These are phyloP conservation scores for Rhizopogon hawkerae DNA, from an alignment of 1,284 basidiomycete species.

Conservation along the genomic window DNA sequence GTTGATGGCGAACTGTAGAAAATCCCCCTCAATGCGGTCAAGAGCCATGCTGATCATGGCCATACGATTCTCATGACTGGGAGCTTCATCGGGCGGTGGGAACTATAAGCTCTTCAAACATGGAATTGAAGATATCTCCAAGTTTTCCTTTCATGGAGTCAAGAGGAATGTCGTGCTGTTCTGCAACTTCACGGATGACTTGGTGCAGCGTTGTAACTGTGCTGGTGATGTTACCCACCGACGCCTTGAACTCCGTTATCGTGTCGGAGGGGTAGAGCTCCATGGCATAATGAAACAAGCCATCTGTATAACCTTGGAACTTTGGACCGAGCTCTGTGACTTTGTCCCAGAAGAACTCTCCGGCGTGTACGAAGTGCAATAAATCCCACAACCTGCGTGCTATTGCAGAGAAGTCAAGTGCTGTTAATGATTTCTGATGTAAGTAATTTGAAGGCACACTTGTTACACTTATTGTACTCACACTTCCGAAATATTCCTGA, in stretches of 20 bases:
- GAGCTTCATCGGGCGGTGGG: constrained; percentile 18
- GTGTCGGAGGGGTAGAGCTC: not conserved
- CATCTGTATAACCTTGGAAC: not conserved
- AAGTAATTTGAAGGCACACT: too few species aligned
- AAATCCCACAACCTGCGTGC: too few species aligned
- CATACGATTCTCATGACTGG: constrained; percentile 14
- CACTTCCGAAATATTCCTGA: too few species aligned
- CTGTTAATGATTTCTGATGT: too few species aligned
- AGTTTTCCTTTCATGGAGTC: not conserved
- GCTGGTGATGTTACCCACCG: not conserved
- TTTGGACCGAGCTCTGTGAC: not conserved
- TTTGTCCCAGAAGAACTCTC: constrained; percentile 1
- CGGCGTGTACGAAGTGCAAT: not conserved
- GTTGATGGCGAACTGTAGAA: constrained; percentile 8
- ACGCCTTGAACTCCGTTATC: not conserved
- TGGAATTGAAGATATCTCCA: not conserved
- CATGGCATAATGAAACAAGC: not conserved
- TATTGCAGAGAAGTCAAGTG: too few species aligned
- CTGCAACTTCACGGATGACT: not conserved
- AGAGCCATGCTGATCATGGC: constrained; percentile 9
- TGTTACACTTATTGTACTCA: too few species aligned
- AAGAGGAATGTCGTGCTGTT: not conserved
- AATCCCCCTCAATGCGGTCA: constrained; percentile 5
- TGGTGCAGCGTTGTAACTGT: too few species aligned
- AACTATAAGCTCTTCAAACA: constrained; percentile 16